Base-by-base conservation (phyloP, 208 protist genomes). In the Crithidia acanthocephali region DNA sequence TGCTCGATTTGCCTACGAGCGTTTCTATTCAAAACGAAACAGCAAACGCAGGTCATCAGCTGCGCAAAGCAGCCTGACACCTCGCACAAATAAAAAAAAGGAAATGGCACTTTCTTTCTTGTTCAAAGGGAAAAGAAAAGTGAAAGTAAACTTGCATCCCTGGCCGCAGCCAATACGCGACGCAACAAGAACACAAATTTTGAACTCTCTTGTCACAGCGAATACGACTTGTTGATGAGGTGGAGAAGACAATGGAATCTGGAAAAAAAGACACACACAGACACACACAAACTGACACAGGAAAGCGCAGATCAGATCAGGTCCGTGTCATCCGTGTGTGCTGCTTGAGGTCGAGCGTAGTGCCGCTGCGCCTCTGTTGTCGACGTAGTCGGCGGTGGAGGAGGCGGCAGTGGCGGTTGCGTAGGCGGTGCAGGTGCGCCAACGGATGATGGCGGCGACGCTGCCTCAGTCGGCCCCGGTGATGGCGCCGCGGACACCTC, bases 321-420 rank as follows among this genome's bases (percentile, higher is more conserved):
- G 13, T 74, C 69, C 13, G 69, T 74, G 37, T 42, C 69, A 53
- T 33, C 52, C 8, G 47, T 23, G 11, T 30, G 35, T n/a, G 15
- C 9, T 53, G n/a, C 35, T 11, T 20, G 37, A 27, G 9, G 59
- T 13, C 6, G 42, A 16, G 25, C 18, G 28, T 52, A 52, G 22
- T 59, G 23, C 37, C 15, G n/a, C 51, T 51, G 40, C 35, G 0
- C 4, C n/a, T 48, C 44, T n/a, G 44, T 15, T 6, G 18, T 4
- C 2, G 59, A 8, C 23, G 44, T 16, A 1, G 55, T 28, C 18
- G 44, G 18, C 9, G 40, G 5, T 40, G 28, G 42, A 25, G 58
- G 44, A 16, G 58, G 45, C 0, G 60, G 60, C 32, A 30, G 60
- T 2, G 56, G 30, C 11, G 60, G 11, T 30, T 37, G 60, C 7